Base-by-base conservation (phyloP, 176 grass and related monocot species). In the Alloteropsis semialata region DNA sequence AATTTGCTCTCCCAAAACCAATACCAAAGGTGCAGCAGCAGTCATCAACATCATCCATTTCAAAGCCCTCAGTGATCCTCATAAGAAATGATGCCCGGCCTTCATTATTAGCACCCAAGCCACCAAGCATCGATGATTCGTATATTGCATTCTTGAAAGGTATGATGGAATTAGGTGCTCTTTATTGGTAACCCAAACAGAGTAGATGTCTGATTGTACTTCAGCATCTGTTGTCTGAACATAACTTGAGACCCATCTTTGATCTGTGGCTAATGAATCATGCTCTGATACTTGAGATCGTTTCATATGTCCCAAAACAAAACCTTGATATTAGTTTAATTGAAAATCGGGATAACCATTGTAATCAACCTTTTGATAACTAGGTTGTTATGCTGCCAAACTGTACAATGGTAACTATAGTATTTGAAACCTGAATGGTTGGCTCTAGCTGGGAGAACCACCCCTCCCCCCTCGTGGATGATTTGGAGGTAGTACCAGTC, bases 101-200 rank as follows among this genome's bases (percentile, higher is more conserved):
- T 79, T 45, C 78, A 5, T 41, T 81, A 11, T 80, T 82, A 54
- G 82, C 58, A 80, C 76, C 84, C 15, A 98, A 99, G 85, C 79
- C 83, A 13, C 96, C 88, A 80, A 99, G 93, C 63, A 95, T 96
- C 0, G 96, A 99, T 44, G 96, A 99, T 56, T 99, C 96, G 2
- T 99, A 99, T 69, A 92, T 90, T 85, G 93, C 93, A 63, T 99
- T 99, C 89, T 84, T 99, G 93, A 93, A 96, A 86, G 94, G 94
- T 75, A 93, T 97, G 94, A 97, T 94, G 69, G 83, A 90, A 60
- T 58, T 99, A 45, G 96, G 96, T 48, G 96, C 96, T 13, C 89
- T 99, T 46, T 87, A 99, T 80, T 80, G 87, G 53, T 99, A 89
- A 74, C 46, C 45, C 82, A 2, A 28, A 12, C 22, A 80, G 44